Conservation (phyloP, 129 eudicot species). For the Silybum marianum region DNA sequence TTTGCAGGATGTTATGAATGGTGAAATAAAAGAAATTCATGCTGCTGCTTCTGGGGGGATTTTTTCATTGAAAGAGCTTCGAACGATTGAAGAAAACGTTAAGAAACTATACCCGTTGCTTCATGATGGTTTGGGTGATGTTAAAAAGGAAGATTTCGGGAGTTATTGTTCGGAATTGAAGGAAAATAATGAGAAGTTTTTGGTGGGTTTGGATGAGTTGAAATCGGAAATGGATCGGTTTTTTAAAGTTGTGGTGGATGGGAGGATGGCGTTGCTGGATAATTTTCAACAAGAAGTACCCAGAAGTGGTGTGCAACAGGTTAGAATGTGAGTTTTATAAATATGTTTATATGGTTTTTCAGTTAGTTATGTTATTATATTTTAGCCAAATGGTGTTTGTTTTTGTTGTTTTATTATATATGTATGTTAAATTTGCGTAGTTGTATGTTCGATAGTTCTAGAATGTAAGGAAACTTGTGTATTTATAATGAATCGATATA, state of each 20-base stretch:
- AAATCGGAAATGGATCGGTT: constrained; percentile 73
- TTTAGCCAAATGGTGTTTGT: not conserved
- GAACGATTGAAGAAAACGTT: constrained; percentile 51
- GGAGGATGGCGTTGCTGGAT: constrained; percentile 80
- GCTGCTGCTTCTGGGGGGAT: constrained; percentile 43
- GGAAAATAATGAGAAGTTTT: constrained; percentile 50
- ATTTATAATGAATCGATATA: not conserved
- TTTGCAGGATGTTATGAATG: constrained; percentile 52
- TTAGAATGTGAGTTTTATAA: constrained; percentile 31
- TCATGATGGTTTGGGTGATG: constrained; percentile 51
- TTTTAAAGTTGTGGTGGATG: constrained; percentile 69
- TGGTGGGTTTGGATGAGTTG: constrained; percentile 68
- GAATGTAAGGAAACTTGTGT: not conserved
- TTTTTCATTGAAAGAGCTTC: constrained; percentile 68
- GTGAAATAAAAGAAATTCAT: constrained; percentile 54
- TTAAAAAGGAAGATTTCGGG: constrained; percentile 40
- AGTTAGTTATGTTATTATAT: not conserved
- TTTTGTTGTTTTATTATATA: constrained; percentile 19
- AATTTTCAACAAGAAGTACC: constrained; percentile 49
- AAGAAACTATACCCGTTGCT: constrained; percentile 59
- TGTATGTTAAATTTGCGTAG: not conserved
- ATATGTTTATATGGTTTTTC: constrained; percentile 4
- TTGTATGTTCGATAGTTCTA: not conserved
- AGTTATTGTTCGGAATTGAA: constrained; percentile 36
- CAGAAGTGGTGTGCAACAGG: constrained; percentile 38